Conservation (phyloP, 108 stramenopile species). For the Phaeodactylum tricornutum region DNA sequence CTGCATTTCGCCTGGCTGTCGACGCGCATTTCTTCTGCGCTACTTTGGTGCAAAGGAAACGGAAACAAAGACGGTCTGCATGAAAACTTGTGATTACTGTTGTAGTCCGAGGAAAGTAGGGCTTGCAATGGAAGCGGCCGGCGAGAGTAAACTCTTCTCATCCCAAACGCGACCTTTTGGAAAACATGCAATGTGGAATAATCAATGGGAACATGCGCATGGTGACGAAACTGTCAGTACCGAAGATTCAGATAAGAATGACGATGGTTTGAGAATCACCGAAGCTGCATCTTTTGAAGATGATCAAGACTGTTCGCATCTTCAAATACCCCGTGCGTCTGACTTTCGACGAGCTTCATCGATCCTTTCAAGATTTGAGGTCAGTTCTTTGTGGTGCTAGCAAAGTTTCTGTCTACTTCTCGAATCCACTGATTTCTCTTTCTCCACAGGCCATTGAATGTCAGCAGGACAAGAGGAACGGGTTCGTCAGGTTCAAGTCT, state of each 20-base stretch:
- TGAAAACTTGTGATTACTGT: constrained; percentile 73
- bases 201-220: constrained; percentile 30
- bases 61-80: constrained; percentile 36
- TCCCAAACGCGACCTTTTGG: too few relatives aligned
- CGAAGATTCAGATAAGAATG: constrained; percentile 22
- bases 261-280: constrained; percentile 13
- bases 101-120: constrained; percentile 20
- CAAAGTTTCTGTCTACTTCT: neutral
- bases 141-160: neutral
- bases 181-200: constrained; percentile 1
- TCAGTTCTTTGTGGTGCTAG: neutral
- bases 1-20: constrained; percentile 44
- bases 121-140: neutral
- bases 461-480: constrained; percentile 3
- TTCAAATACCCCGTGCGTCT: neutral
- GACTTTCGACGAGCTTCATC: neutral
- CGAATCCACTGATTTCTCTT: neutral
- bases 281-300: constrained; percentile 1
- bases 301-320: neutral
- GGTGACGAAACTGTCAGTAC: constrained; percentile 16
- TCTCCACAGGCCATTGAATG: constrained; percentile 6
- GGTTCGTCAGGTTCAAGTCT: constrained; percentile 5
- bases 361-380: neutral
- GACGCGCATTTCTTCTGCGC: constrained; percentile 48
- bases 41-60: constrained; percentile 68